Evolutionary conservation across 352 stramenopile species (phyloP).

Genomic region (Globisporangium heterothallicum): DNA sequence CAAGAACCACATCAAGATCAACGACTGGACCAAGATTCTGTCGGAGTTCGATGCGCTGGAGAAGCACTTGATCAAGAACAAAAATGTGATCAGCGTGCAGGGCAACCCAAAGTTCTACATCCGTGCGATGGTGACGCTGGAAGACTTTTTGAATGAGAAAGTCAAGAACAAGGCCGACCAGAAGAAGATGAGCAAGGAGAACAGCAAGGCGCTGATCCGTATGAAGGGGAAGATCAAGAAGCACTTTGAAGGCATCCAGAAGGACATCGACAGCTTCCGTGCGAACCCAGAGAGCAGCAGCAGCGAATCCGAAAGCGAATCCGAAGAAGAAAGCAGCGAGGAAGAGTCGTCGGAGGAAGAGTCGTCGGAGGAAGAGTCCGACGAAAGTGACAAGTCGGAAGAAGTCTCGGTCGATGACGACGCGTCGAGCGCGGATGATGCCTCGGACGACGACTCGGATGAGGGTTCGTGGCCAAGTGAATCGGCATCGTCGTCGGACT

Average conservation of each 20-base stretch:
- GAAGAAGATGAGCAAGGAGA: slow-evolving; percentile 96
- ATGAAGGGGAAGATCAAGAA: slow-evolving; percentile 98
- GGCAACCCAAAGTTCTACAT: slow-evolving; percentile 92
- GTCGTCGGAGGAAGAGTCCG: slow-evolving; percentile 24
- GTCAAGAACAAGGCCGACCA: slow-evolving; percentile 95
- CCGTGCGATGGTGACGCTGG: slow-evolving; percentile 89
- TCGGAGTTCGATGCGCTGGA: slow-evolving; percentile 91
- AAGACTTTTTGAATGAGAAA: slow-evolving; percentile 90
- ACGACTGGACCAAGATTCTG: slow-evolving; percentile 94
- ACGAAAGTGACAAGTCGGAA: slow-evolving; percentile 14
- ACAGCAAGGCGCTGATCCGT: slow-evolving; percentile 94
- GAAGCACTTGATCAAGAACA: slow-evolving; percentile 89
- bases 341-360: slow-evolving; percentile 34
- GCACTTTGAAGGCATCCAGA: slow-evolving; percentile 90
- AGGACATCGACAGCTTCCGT: slow-evolving; percentile 88
- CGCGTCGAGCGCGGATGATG: slow-evolving; percentile 18
- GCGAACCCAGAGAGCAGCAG: slow-evolving; percentile 84
- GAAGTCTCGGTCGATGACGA: slow-evolving; percentile 41
- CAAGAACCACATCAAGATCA: slow-evolving; percentile 93
- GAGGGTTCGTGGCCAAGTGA: slow-evolving; percentile 43
- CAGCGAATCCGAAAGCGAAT: slow-evolving; percentile 36
- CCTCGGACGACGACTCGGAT: slow-evolving; percentile 22
- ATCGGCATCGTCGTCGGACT: slow-evolving; percentile 53
- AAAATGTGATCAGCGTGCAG: slow-evolving; percentile 81
- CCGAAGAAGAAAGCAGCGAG: slow-evolving; percentile 32